phyloP scores from a whole-genome alignment of 306 rosid species.

The Sesbania bispinosa region DNA sequence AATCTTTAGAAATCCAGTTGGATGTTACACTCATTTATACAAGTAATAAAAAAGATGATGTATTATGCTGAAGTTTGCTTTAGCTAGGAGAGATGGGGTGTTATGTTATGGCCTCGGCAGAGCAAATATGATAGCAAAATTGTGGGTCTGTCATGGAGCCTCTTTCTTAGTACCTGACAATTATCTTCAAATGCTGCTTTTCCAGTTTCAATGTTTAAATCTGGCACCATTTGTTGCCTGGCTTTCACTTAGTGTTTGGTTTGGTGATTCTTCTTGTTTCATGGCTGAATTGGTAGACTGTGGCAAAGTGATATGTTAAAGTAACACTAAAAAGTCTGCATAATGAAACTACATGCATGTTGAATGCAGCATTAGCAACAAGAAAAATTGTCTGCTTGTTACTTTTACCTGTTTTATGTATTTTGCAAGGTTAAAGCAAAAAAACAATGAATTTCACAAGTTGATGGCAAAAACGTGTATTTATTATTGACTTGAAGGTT shows the following conservation, averaged over 20 bases:
- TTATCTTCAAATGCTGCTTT: constrained; percentile 30
- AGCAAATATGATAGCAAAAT: neutral
- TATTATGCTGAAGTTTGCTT: constrained; percentile 28
- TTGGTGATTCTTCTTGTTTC: constrained; percentile 15
- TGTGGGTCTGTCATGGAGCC: constrained; percentile 9
- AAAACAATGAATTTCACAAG: neutral
- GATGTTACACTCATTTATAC: constrained; percentile 32
- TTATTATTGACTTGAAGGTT: constrained; percentile 7
- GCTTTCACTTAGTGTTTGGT: neutral
- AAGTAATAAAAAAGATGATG: constrained; percentile 31
- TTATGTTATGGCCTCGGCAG: neutral
- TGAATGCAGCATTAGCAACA: too few relatives aligned
- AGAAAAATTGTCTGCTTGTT: too few relatives aligned
- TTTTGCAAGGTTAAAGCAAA: neutral
- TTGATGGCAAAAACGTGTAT: neutral
- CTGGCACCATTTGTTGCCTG: neutral
- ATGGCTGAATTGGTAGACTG: neutral
- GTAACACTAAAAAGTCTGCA: neutral
- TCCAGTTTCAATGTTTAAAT: constrained; percentile 11
- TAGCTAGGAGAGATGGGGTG: constrained; percentile 24
- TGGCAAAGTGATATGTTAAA: neutral
- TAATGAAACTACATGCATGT: constrained; percentile 7
- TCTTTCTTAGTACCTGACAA: constrained; percentile 26
- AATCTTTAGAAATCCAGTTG: constrained; percentile 9
- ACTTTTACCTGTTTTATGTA: too few relatives aligned